Percentiles rank a stretch among this genome's conserved stretches.
Evolutionary conservation across 306 rosid genomes (phyloP).

Genomic region (Citrullus colocynthis): DNA sequence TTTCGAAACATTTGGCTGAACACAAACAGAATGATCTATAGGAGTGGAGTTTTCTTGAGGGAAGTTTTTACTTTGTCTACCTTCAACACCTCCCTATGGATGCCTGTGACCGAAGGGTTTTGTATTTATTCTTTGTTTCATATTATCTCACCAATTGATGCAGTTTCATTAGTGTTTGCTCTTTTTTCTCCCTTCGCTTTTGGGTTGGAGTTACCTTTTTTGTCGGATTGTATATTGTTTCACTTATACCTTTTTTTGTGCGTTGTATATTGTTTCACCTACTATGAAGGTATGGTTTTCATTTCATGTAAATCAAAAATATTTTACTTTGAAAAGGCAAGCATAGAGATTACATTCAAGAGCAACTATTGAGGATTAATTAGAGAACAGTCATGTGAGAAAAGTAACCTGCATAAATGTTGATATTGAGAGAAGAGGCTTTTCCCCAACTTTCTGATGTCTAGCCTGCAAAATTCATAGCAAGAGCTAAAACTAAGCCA

Average conservation of each 20-base stretch:
- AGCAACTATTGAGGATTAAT: constrained; percentile 5
- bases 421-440: constrained; percentile 87
- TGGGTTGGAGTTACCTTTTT: not conserved
- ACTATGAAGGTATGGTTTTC: not conserved
- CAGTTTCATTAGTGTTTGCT: not conserved
- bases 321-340: not conserved
- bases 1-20: not conserved
- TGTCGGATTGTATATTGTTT: not conserved
- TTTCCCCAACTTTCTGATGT: constrained; percentile 94
- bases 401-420: constrained; percentile 63
- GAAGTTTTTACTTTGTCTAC: not conserved
- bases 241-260: not conserved
- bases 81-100: not conserved
- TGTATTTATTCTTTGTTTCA: not conserved
- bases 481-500: not conserved
- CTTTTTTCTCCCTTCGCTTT: not conserved
- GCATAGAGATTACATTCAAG: not conserved
- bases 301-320: not conserved
- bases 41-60: not conserved
- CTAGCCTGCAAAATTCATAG: constrained; percentile 70
- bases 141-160: not conserved
- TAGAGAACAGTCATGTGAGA: not conserved
- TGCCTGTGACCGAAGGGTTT: not conserved
- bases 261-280: not conserved
- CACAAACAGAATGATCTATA: not conserved